phyloP scores from a whole-genome alignment of 139 green algal species.

The Volvox africanus region DNA sequence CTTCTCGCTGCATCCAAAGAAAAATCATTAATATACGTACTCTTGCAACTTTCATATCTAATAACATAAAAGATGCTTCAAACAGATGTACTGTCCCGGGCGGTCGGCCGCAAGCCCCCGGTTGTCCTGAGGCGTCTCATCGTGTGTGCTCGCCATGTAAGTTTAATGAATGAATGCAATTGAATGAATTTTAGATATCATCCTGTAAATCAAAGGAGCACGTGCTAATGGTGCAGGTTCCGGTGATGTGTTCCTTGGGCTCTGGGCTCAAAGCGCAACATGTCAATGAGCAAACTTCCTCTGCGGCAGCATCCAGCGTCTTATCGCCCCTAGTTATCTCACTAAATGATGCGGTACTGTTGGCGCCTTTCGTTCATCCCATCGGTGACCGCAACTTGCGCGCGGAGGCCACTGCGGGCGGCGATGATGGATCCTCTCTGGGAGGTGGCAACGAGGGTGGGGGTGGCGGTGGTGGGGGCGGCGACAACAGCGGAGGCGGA shows the following conservation, averaged over 20 bases:
- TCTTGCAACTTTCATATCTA: background rate
- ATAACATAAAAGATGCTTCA: background rate
- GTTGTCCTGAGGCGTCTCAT: no score
- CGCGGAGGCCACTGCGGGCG: background rate
- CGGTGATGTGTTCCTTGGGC: background rate
- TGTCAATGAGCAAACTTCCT: background rate
- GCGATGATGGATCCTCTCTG: background rate
- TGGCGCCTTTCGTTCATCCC: no score
- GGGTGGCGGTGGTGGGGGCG: constrained; percentile 36
- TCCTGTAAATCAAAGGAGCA: no score
- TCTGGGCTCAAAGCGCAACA: background rate
- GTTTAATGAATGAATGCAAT: background rate
- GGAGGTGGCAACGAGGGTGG: constrained; percentile 45
- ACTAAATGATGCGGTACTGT: background rate
- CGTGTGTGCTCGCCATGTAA: no score
- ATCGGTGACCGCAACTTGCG: background rate
- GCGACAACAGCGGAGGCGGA: constrained; percentile 27
- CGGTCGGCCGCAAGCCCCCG: background rate
- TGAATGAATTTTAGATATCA: no score
- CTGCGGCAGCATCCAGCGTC: background rate
- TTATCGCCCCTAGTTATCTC: background rate
- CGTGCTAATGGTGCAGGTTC: background rate
- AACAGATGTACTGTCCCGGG: background rate
- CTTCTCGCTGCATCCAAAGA: no score
- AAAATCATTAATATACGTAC: no score